Conservation (phyloP, 768 basidiomycete species). For the Suillus subluteus region DNA sequence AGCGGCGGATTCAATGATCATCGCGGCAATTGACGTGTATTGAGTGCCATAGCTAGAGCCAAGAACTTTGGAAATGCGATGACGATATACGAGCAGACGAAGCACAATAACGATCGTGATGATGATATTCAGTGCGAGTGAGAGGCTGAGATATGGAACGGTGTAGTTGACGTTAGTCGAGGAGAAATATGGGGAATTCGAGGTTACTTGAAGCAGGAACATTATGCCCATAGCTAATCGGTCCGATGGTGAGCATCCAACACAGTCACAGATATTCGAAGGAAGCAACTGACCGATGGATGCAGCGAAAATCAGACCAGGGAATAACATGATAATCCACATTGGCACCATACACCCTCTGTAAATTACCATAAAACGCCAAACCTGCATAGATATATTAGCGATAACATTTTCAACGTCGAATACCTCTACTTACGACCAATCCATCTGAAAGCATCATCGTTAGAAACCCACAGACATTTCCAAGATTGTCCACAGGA, state of each 20-base stretch:
- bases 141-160: constrained; percentile 31
- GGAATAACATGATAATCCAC: not conserved
- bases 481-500: constrained; percentile 21
- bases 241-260: not conserved
- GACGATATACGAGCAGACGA: constrained; percentile 31
- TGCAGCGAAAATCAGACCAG: not conserved
- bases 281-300: constrained; percentile 1
- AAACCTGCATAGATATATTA: not conserved
- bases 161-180: constrained; percentile 18
- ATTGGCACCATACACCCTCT: not conserved
- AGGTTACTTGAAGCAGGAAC: constrained; percentile 3
- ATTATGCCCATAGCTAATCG: not conserved
- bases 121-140: constrained; percentile 36
- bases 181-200: constrained; percentile 5
- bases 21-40: constrained; percentile 37
- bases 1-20: constrained; percentile 40
- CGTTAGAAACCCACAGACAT: constrained; percentile 16
- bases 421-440: constrained; percentile 15
- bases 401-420: not conserved
- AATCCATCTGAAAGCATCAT: constrained; percentile 23
- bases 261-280: not conserved
- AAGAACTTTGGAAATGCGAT: constrained; percentile 16
- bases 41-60: constrained; percentile 26
- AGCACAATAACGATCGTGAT: constrained; percentile 35
- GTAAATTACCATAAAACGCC: constrained; percentile 11